Evolutionary conservation across 257 asterid species (phyloP), one percentile per base, ranked within the genome.

Genomic region (Perilla frutescens): DNA sequence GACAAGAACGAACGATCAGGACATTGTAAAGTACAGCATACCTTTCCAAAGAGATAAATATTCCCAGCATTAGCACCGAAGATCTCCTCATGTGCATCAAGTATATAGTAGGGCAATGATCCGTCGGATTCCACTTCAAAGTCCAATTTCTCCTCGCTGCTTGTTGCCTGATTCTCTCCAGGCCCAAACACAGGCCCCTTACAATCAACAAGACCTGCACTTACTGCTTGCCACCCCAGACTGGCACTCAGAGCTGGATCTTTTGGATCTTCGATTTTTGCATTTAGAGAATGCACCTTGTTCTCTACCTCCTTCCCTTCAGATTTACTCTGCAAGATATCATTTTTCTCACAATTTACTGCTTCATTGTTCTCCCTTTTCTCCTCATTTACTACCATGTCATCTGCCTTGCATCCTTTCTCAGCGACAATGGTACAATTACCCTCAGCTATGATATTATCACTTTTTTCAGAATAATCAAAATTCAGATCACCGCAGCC

Each of bases 11-110:
- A 68, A 58, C 11, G 7, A 47, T 14, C n/a, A 37, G 13, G 51
- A 34, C 49, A 31, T 51, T 65, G 58, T 39, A 60, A 11, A 54
- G 53, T 43, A 3, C 44, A 57, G 55, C 57, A 49, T 80, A 95
- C 99, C 97, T 95, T 92, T 77, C 99, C 99, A 68, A 95, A 92
- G 66, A 95, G 97, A 87, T 86, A 95, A 45, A 95, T 68, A 65
- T 82, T 86, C 66, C 96, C 98, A 31, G 89, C 86, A 81, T 90
- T 91, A 62, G 84, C 74, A 66, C 97, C 97, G 77, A 82, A 86
- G 54, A 81, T 73, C 84, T 90, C 97, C 84, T 92, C 99, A 45
- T 95, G 83, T 6, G 92, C 97, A 87, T 92, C 98, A 8, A 95
- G 89, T 79, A 95, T 89, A 81, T 86, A 92, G 83, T 92, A 92